Evolutionary conservation across 2,329 filamentous ascomycete species (phyloP), one percentile per base, ranked within the genome.

Genomic region (Trematosphaeria pertusa): DNA sequence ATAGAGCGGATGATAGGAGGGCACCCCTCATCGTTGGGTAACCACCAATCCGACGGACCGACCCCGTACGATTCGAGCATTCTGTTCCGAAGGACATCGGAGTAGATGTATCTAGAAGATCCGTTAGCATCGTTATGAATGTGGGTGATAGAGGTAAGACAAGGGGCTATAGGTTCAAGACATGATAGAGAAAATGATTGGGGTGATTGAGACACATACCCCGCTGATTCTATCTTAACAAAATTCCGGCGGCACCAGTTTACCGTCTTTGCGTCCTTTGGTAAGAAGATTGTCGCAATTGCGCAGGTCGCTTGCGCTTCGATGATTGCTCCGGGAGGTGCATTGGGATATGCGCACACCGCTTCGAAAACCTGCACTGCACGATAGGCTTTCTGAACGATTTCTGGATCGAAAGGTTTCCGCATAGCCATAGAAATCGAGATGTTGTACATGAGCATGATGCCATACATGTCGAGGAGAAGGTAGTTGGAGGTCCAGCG

Each of bases 231-330:
- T 35, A 96, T 79, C 42, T 83, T 75, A 14, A 90, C 91, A 69
- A 96, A 86, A 70, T 89, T 93, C 58, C 82, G 81, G 50, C 91
- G 84, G 54, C 87, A 81, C 92, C 92, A 97, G 78, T 85, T 85
- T 8, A 84, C 82, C 65, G 95, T 85, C 54, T 79, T 84, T 19
- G 77, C 65, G 50, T 96, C 88, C 53, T 84, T 85, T 0, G 88
- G 90, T n/a, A 97, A 73, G 64, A 94, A 94, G 40, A 96, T 76
- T 9, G 84, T 81, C 2, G 88, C 85, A 47, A 97, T 87, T 0
- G 86, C 87, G 26, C 97, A 75, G 58, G 84, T 85, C 10, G 89
- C 85, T 64, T 96, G 91, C 32, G 88, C 83, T 32, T 87, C 81
- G 20, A 95, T 76, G 11, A 93, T 73, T 10, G 84, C 82, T 1